phyloP scores from a whole-genome alignment of 1,284 basidiomycete genomes.

The Wolfiporia cocos region DNA sequence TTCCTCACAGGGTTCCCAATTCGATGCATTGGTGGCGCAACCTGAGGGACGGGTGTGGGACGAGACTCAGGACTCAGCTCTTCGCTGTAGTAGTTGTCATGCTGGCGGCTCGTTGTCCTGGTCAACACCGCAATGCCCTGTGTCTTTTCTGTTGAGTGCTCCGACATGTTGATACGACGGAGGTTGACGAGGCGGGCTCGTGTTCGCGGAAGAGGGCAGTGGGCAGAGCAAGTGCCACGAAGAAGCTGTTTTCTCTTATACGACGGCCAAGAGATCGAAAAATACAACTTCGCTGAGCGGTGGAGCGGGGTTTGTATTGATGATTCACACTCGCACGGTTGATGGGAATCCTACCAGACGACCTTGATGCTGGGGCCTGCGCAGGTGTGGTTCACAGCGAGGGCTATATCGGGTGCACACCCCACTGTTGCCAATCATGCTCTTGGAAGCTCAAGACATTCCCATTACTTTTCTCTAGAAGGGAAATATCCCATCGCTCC shows the following conservation, averaged over 20 bases:
- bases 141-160: constrained; percentile 5
- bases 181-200: background rate
- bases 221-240: background rate
- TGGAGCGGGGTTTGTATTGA: constrained; percentile 3
- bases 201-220: background rate
- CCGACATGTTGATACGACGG: constrained; percentile 2
- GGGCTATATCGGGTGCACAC: constrained; percentile 2
- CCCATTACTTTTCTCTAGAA: background rate
- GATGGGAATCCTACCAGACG: constrained; percentile 3
- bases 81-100: constrained; percentile 6
- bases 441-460: background rate
- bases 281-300: background rate
- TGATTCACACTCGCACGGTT: constrained; percentile 7
- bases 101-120: background rate
- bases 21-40: background rate
- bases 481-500: background rate
- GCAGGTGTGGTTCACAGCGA: background rate
- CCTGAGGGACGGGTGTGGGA: background rate
- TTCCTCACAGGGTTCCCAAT: constrained; percentile 5
- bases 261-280: background rate
- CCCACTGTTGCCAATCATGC: background rate
- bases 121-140: constrained; percentile 6
- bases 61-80: constrained; percentile 3
- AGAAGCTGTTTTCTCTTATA: constrained; percentile 8
- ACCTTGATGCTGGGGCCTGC: background rate